Base-by-base conservation (phyloP, 805 yeast species). In the Kodamaea neixiangensis region DNA sequence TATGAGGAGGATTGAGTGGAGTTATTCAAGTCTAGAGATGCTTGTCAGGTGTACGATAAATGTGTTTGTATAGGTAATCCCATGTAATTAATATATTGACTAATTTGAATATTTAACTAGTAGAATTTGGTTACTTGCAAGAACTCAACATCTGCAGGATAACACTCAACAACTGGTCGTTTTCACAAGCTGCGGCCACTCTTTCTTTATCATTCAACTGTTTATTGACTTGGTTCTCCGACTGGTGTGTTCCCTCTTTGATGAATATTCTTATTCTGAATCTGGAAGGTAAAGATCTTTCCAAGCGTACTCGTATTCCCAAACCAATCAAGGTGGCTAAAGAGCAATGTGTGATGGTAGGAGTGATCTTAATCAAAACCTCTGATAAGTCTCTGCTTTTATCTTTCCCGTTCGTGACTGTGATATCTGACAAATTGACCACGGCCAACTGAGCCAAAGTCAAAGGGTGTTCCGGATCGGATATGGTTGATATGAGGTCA, bases 131-230 rank as follows among this genome's bases (percentile, higher is more conserved):
- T n/a, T 48, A 73, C 58, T 72, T 71, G 62, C 99, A 94, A 3
- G 94, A 86, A 34, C 87, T 78, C 51, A 94, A 77, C 99, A 94
- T 94, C 55, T 87, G 90, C 58, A 91, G 87, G 35, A 94, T 87
- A n/a, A 94, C 99, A 25, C 84, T 79, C 37, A 92, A 72, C 40
- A 94, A 74, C 72, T 94, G 99, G 51, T 88, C 96, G 62, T 94
- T 94, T 63, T 94, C 99, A 68, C 98, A 92, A 0, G 99, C 99
- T 21, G 99, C 99, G 29, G 97, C 96, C 0, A 94, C 97, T 54
- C 99, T 76, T 69, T 94, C 99, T 71, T 94, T 94, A 65, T 94
- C 99, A 63, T 94, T 94, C 53, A 94, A 78, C 71, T 94, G 99
- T 65, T 93, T 93, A 69, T 94, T 94, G 18, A 94, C 98, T 65